Evolutionary conservation across 1,284 basidiomycete species (phyloP), one percentile per base, ranked within the genome.

Genomic region (Cutaneotrichosporon sp.): DNA sequence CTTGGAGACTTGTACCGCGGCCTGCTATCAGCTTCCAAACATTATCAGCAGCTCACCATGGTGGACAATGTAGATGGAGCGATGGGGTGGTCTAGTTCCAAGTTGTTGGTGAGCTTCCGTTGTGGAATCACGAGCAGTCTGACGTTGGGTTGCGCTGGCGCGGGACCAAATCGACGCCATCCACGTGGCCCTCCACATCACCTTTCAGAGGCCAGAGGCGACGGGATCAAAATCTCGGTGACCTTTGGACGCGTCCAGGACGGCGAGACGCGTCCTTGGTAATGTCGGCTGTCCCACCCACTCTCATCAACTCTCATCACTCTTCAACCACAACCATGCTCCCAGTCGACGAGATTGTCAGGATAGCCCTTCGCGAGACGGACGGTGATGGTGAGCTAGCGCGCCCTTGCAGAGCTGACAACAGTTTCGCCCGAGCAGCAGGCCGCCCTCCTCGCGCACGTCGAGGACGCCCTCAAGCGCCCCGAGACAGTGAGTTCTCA

Each of bases 291-390:
- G 18, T 42, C 38, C 20, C 11, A 34, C 38, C 29, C 13, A 16
- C 49, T 18, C 9, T 51, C 24, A 14, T 20, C 18, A 45, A 34
- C 18, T 27, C 29, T 47, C 33, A n/a, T n/a, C 18, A 38, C 24
- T 50, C 47, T 18, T 38, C 62, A 36, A 58, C n/a, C n/a, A n/a
- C n/a, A n/a, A n/a, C 43, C 46, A 75, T 73, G 75, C 55, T 68
- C 2, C 33, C 64, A 10, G 59, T 20, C 25, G 27, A 69, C n/a
- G 67, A 73, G 10, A 76, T 79, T 46, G 57, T 74, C 14, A 59
- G 64, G 22, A 74, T 72, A 42, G 75, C 72, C 11, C 53, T 74
- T 1, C 54, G 67, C 5, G 76, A 79, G 64, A 72, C 74, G 54
- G 75, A 75, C 29, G 58, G 62, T n/a, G 16, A 47, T 9, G 27